These are phyloP conservation scores for Globisporangium alternatum DNA, from an alignment of 352 stramenopile species.

Conservation along the genomic window DNA sequence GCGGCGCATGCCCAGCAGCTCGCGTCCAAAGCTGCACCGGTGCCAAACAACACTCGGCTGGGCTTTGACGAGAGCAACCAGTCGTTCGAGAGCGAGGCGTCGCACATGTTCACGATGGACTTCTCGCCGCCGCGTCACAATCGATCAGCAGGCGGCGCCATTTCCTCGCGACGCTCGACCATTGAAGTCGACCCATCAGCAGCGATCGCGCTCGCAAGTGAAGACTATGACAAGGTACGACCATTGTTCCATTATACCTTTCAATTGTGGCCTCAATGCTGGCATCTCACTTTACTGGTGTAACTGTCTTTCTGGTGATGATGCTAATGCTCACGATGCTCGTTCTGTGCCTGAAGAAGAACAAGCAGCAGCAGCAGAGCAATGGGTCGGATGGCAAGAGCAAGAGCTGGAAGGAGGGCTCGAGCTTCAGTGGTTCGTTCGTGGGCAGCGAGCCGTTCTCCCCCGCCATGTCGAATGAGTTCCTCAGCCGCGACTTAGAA, in stretches of 20 bases:
- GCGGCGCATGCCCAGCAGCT: slow-evolving; percentile 24
- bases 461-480: slow-evolving; percentile 41
- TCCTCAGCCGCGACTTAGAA: slow-evolving; percentile 56
- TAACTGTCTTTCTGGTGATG: slow-evolving; percentile 6
- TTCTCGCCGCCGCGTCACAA: slow-evolving; percentile 25
- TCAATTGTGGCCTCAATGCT: background rate
- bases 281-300: background rate
- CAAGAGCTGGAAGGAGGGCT: slow-evolving; percentile 12
- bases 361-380: slow-evolving; percentile 4
- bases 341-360: slow-evolving; percentile 3
- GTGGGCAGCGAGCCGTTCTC: slow-evolving; percentile 29
- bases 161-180: slow-evolving; percentile 19
- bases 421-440: slow-evolving; percentile 24
- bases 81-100: slow-evolving; percentile 13
- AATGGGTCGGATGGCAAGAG: slow-evolving; percentile 1
- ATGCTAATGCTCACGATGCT: slow-evolving; percentile 2
- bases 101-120: slow-evolving; percentile 11
- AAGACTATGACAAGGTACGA: slow-evolving; percentile 21
- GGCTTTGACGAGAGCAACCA: slow-evolving; percentile 16
- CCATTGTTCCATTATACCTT: background rate
- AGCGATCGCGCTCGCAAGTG: background rate
- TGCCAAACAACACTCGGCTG: background rate
- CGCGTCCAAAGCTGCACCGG: slow-evolving; percentile 10
- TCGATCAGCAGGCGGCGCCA: background rate
- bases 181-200: slow-evolving; percentile 11